Conservation (phyloP, 2,329 filamentous ascomycete genomes). For the Fusarium phyllophilum region DNA sequence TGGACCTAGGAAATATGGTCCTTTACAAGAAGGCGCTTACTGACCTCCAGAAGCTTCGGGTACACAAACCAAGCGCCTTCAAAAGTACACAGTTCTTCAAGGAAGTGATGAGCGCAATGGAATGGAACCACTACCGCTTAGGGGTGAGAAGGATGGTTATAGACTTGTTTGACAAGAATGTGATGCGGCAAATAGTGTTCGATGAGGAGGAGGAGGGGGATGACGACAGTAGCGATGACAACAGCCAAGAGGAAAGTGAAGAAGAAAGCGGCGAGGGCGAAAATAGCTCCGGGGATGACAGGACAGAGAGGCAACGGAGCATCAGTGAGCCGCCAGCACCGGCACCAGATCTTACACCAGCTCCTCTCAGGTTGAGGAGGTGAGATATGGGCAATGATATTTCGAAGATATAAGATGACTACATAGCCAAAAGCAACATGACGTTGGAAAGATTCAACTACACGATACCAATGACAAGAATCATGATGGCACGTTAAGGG, state of each 20-base stretch:
- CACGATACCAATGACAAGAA: slow-evolving; percentile 33
- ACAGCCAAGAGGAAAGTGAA: slow-evolving; percentile 60
- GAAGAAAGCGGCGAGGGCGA: slow-evolving; percentile 58
- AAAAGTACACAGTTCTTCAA: slow-evolving; percentile 81
- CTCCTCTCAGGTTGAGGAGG: slow-evolving; percentile 48
- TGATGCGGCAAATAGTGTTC: slow-evolving; percentile 85
- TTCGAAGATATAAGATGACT: not conserved
- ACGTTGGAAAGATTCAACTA: slow-evolving; percentile 25
- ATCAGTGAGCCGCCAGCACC: slow-evolving; percentile 56
- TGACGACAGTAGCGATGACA: slow-evolving; percentile 70
- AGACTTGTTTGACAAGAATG: slow-evolving; percentile 91
- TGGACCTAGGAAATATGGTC: slow-evolving; percentile 92
- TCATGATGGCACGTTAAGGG: slow-evolving; percentile 19
- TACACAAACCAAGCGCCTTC: slow-evolving; percentile 79
- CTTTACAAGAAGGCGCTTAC: slow-evolving; percentile 86
- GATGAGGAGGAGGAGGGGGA: slow-evolving; percentile 59
- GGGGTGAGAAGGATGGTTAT: slow-evolving; percentile 89
- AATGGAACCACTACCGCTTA: slow-evolving; percentile 89
- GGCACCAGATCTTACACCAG: slow-evolving; percentile 48
- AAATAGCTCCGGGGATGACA: slow-evolving; percentile 61
- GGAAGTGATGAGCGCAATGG: slow-evolving; percentile 84
- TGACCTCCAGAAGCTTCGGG: slow-evolving; percentile 83
- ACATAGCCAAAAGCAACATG: slow-evolving; percentile 21
- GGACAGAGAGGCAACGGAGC: slow-evolving; percentile 68
- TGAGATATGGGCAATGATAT: slow-evolving; percentile 21